Conservation (phyloP, 129 eudicot genomes). For the carrot (Daucus carota) region DH1_v3.0 NC_030387.2:6187001-6187500, state of each 20-base stretch:
- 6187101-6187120: neutral
- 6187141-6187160: neutral
- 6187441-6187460: neutral
- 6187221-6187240: slow-evolving; percentile 60
- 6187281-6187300: slow-evolving; percentile 93
- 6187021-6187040: neutral
- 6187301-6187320: slow-evolving; percentile 92
- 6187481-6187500: neutral
- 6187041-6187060: neutral
- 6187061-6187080: neutral
- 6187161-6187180: slow-evolving; percentile 57
- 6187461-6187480: neutral
- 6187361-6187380: slow-evolving; percentile 90
- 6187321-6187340: slow-evolving; percentile 91
- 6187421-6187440: neutral
- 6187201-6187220: slow-evolving; percentile 44
- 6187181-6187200: slow-evolving; percentile 40
- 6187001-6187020: neutral
- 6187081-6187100: neutral
- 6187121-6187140: neutral
- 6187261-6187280: slow-evolving; percentile 80
- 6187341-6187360: slow-evolving; percentile 89
- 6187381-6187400: slow-evolving; percentile 88
- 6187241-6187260: slow-evolving; percentile 89
- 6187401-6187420: neutral